These are phyloP conservation scores for Hypholoma sublateritium DNA, from an alignment of 768 basidiomycete species.

Conservation along the genomic window DNA sequence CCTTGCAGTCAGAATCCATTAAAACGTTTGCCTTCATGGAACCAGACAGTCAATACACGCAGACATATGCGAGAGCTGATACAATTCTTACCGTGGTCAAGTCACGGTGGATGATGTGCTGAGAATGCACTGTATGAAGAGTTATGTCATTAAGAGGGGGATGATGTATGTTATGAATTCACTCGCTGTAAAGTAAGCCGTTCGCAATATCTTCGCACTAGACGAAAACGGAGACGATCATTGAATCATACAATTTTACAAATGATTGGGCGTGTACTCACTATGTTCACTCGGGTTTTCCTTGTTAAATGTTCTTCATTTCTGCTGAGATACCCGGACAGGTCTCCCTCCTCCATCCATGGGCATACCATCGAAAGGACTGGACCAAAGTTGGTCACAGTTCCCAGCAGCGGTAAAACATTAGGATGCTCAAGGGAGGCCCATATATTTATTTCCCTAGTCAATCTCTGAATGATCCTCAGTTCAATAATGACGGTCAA, in stretches of 20 bases:
- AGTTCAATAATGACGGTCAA: background rate
- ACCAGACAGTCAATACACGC: background rate
- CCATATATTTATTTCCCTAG: slow-evolving; percentile 6
- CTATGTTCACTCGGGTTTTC: slow-evolving; percentile 3
- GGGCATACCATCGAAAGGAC: slow-evolving; percentile 8
- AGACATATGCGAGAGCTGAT: background rate
- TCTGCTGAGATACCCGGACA: background rate
- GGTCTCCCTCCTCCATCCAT: slow-evolving; percentile 7
- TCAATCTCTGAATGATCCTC: background rate
- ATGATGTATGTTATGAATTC: background rate
- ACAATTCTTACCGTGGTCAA: slow-evolving; percentile 1
- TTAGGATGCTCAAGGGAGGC: slow-evolving; percentile 6
- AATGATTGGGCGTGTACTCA: background rate
- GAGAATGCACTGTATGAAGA: background rate
- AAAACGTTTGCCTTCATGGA: slow-evolving; percentile 32
- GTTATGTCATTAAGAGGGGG: background rate
- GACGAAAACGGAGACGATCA: background rate
- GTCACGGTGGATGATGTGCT: slow-evolving; percentile 8
- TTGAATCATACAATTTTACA: background rate
- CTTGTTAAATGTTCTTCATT: background rate
- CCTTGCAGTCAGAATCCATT: slow-evolving; percentile 28
- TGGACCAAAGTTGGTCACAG: slow-evolving; percentile 4
- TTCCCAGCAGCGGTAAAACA: slow-evolving; percentile 4
- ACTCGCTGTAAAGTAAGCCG: slow-evolving; percentile 6
- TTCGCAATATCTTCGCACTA: slow-evolving; percentile 6